Base-by-base conservation (phyloP, 2,329 filamentous ascomycete species). In the Plenodomus biglobosus region DNA sequence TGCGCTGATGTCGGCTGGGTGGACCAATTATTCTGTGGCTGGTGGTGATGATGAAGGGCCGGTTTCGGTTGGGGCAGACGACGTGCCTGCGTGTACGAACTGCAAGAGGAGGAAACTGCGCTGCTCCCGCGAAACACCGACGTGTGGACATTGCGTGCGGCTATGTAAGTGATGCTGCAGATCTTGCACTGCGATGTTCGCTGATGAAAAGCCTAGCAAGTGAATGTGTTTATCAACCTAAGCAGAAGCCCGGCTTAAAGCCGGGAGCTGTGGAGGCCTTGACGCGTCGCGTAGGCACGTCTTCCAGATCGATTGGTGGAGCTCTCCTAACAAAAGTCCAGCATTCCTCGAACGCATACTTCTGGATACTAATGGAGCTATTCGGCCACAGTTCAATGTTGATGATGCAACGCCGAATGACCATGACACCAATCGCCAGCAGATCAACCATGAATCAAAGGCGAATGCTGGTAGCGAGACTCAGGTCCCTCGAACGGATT, bases 241-340 rank as follows among this genome's bases (percentile, higher is more conserved):
- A 66, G 46, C 65, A 68, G 30, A 69, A 68, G 47, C 66, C 66
- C 6, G 66, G 66, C 1, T 48, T 69, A 16, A 69, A 69, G 44
- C 61, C 65, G 13, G 66, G 66, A 10, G 66, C 66, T 10, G 56
- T 69, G 17, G 66, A 69, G 41, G 66, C 62, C 18, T 60, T 69
- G 52, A 62, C 65, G 21, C 61, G 65, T 39, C 66, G 66, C 45
- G 64, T 69, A 8, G 62, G 66, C 68, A 60, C 17, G 58, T 37
- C 34, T 22, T 17, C 19, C 3, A 35, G 30, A 15, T 46, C 18
- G 24, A 38, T 8, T 18, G 2, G 34, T 20, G 38, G 35, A 38
- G 24, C 27, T 15, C 38, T n/a, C 56, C 53, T 61, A 24, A 66
- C 51, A 11, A 17, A 20, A 8, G n/a, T 5, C 17, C 27, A 69